Base-by-base conservation (phyloP, 2,329 filamentous ascomycete genomes). In the Thyridium curvatum region DNA sequence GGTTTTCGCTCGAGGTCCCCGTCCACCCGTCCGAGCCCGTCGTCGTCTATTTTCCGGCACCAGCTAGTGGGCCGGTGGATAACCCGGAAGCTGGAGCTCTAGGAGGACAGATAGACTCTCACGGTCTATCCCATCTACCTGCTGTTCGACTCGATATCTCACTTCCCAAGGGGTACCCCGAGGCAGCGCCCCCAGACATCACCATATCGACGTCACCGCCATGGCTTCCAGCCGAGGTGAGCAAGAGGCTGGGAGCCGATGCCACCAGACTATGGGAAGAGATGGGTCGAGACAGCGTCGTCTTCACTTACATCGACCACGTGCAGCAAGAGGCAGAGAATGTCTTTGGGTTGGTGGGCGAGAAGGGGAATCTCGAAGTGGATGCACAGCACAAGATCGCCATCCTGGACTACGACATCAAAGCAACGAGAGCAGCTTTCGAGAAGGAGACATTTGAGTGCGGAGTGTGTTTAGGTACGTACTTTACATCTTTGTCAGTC, bases 401-500 rank as follows among this genome's bases (percentile, higher is more conserved):
- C 5, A 69, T 96, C 12, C 60, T 95, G 32, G 84, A 89, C 47
- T 88, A 86, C 51, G 85, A 95, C 53, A 80, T 78, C 42, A 81
- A 82, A 44, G 80, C 84, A 7, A 84, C 84, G 53, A 77, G 78
- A 39, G 77, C 78, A 16, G 79, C 80, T 1, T 97, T 96, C 55
- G 82, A 93, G 43, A 79, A 79, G 48, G 84, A 83, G 50, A 94
- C 87, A 0, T 96, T 93, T 54, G 80, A 90, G 38, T 97, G 91
- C 48, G 86, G 84, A 2, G 75, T 97, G 35, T 96, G 90, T 55
- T 63, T 96, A 34, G 73, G 74, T 79, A 62, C 40, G 66, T 47
- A n/a, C 1, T 8, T 9, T 17, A 6, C 3, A 15, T 9, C 17
- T 18, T 18, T 28, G 17, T 28, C 18, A 8, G n/a, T n/a, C n/a